Conservation (phyloP, 768 basidiomycete species). For the Dentipellis sp. region DNA sequence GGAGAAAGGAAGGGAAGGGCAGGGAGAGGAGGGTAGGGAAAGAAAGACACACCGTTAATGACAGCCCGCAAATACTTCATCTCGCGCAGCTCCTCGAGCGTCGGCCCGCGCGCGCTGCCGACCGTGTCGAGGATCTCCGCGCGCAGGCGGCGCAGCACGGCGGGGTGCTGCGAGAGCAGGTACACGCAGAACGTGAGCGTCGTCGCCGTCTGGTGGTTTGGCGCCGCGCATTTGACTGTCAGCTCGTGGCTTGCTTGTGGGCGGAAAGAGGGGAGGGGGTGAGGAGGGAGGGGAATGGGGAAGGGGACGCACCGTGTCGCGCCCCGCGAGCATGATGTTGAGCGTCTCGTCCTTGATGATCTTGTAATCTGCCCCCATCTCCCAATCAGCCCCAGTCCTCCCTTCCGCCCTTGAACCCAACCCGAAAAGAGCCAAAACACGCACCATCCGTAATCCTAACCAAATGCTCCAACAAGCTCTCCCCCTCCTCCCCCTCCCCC, state of each 20-base stretch:
- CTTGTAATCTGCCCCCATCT: slow-evolving; percentile 26
- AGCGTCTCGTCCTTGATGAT: slow-evolving; percentile 24
- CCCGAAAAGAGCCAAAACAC: no score
- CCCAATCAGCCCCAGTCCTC: not conserved
- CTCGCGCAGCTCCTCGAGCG: slow-evolving; percentile 23
- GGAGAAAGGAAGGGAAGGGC: no score
- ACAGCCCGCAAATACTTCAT: slow-evolving; percentile 26
- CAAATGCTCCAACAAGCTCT: slow-evolving; percentile 33
- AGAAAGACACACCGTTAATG: slow-evolving; percentile 20
- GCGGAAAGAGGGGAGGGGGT: no score
- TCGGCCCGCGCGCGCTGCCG: slow-evolving; percentile 18
- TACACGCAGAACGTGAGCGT: slow-evolving; percentile 23
- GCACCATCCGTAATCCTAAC: slow-evolving; percentile 22
- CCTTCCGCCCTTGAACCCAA: no score
- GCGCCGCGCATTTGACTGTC: no score
- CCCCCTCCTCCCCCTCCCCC: slow-evolving; percentile 17
- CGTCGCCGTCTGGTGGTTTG: slow-evolving; percentile 20
- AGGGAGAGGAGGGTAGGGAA: no score
- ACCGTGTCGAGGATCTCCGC: slow-evolving; percentile 22
- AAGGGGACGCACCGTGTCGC: slow-evolving; percentile 22
- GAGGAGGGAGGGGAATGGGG: no score
- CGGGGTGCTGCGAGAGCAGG: slow-evolving; percentile 21
- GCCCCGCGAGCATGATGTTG: slow-evolving; percentile 27
- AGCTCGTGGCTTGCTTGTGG: no score
- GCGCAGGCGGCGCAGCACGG: slow-evolving; percentile 19